Evolutionary conservation across 306 rosid genomes (phyloP).

Genomic region (Trichosanthes cucumerina): DNA sequence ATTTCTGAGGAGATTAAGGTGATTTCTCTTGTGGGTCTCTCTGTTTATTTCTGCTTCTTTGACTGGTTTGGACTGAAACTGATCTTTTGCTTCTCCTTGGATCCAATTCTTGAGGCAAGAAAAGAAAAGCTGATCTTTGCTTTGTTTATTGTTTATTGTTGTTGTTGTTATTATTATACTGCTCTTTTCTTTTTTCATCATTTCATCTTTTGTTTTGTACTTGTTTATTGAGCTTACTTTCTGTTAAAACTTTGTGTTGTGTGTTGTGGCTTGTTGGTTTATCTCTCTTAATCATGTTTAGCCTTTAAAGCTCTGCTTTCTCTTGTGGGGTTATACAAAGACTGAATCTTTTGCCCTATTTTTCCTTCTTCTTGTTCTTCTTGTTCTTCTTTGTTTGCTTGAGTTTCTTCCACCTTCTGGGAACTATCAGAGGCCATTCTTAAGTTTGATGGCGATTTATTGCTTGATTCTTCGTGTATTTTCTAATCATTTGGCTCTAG

Average conservation of each 20-base stretch:
- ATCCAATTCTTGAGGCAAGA: constrained; percentile 52
- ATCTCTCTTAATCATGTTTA: constrained; percentile 14
- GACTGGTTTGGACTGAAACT: not conserved
- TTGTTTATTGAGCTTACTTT: constrained; percentile 23
- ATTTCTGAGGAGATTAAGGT: constrained; percentile 4
- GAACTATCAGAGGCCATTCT: not conserved
- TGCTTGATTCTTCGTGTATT: not conserved
- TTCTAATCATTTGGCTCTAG: not conserved
- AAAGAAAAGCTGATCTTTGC: constrained; percentile 20
- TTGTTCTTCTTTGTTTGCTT: not conserved
- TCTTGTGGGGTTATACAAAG: constrained; percentile 3
- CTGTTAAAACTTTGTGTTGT: constrained; percentile 17
- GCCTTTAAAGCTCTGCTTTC: not conserved
- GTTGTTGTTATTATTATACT: not conserved
- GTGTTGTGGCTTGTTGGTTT: constrained; percentile 7
- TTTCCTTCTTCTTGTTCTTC: not conserved
- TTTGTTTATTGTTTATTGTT: not conserved
- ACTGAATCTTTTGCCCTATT: not conserved
- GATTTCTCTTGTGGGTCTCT: not conserved
- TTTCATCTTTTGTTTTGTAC: constrained; percentile 13
- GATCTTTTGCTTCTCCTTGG: constrained; percentile 34
- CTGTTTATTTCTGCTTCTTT: constrained; percentile 22
- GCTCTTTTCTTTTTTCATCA: not conserved
- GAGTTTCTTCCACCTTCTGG: not conserved
- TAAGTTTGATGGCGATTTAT: not conserved